Evolutionary conservation across 169 alveolate genomes (phyloP).

Genomic region (Cryptosporidium viatorum): DNA sequence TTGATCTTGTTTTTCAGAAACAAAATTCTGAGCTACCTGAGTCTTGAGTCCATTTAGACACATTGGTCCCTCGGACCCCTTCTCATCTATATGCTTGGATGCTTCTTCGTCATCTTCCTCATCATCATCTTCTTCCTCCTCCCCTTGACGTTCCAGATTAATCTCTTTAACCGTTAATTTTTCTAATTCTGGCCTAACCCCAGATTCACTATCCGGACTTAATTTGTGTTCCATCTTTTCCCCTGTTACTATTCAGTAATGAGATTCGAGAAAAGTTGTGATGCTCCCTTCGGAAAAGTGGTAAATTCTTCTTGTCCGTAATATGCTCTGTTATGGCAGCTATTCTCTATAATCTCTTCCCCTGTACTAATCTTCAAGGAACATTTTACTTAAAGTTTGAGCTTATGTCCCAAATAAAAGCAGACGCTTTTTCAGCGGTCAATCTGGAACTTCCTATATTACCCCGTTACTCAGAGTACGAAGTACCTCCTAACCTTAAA

Average conservation of each 20-base stretch:
- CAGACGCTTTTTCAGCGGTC: constrained; percentile 53
- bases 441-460: constrained; percentile 47
- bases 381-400: constrained; percentile 33
- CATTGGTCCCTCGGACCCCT: background rate
- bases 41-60: background rate
- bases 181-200: constrained; percentile 15
- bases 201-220: constrained; percentile 37
- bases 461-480: constrained; percentile 59
- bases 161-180: constrained; percentile 11
- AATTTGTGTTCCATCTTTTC: constrained; percentile 17
- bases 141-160: background rate
- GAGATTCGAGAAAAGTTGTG: constrained; percentile 16
- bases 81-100: background rate
- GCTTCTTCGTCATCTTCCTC: constrained; percentile 20
- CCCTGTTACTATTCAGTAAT: constrained; percentile 14
- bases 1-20: background rate
- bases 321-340: constrained; percentile 29
- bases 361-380: constrained; percentile 20
- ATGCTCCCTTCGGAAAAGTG: background rate
- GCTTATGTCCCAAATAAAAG: constrained; percentile 41
- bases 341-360: constrained; percentile 8
- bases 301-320: constrained; percentile 14
- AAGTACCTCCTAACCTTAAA: constrained; percentile 45
- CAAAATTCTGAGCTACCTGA: background rate
- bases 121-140: constrained; percentile 14